Conservation (phyloP, 163 green algal species). For the Coccomyxa subellipsoidea region DNA sequence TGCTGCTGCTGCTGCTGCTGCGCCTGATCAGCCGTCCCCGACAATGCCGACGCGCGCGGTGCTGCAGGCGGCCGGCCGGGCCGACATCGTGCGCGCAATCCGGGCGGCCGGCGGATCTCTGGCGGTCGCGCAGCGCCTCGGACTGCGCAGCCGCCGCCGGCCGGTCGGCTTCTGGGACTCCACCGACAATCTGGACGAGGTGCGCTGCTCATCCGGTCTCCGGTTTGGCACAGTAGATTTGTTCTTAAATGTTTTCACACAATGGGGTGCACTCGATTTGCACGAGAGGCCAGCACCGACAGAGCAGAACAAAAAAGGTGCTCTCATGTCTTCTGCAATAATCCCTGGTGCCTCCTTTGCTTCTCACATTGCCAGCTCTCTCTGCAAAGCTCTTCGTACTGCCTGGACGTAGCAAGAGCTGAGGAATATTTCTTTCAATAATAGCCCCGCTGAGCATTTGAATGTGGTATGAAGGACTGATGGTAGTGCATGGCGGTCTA, state of each 20-base stretch:
- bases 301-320: no score
- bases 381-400: no score
- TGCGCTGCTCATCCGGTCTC: neutral
- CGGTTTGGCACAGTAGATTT: neutral
- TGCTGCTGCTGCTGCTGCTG: no score
- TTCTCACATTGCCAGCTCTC: no score
- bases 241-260: neutral
- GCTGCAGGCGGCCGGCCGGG: constrained; percentile 19
- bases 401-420: no score
- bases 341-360: neutral
- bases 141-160: constrained; percentile 23
- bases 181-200: constrained; percentile 25
- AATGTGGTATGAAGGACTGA: no score
- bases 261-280: neutral
- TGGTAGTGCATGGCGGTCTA: neutral
- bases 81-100: constrained; percentile 30
- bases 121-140: constrained; percentile 30
- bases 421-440: no score
- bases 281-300: no score
- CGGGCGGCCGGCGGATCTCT: constrained; percentile 29
- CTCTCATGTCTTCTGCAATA: no score
- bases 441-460: no score
- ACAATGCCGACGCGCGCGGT: constrained; percentile 24
- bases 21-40: neutral
- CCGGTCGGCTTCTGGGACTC: constrained; percentile 44